phyloP scores from a whole-genome alignment of 2,329 filamentous ascomycete genomes.

The Fusarium siculi region DNA sequence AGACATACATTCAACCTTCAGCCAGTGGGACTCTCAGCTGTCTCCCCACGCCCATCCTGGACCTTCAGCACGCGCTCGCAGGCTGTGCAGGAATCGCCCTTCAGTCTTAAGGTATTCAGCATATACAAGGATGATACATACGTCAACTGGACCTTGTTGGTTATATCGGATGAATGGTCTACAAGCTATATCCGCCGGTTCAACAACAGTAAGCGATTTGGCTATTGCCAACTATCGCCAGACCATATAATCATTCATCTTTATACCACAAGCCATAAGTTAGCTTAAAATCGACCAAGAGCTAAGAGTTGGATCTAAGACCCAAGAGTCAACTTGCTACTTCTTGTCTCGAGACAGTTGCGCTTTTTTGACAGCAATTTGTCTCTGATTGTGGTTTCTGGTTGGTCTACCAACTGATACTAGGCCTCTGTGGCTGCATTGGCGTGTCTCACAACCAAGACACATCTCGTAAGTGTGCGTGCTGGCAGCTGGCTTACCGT shows the following conservation, averaged over 20 bases:
- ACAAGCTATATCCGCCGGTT: not conserved
- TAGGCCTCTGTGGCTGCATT: conserved; percentile 20
- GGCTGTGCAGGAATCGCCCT: conserved; percentile 7
- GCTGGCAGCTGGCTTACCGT: not conserved
- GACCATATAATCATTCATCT: not conserved
- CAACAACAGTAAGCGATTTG: not conserved
- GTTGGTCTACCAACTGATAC: not conserved
- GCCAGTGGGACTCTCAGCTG: conserved; percentile 16
- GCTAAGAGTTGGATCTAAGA: not conserved
- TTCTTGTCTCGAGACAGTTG: conserved; percentile 10
- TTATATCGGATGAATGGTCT: not conserved
- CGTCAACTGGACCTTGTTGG: not conserved
- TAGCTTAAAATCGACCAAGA: not conserved
- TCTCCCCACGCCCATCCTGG: conserved; percentile 18
- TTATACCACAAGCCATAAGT: not conserved
- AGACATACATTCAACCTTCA: conserved; percentile 21
- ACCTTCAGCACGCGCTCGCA: conserved; percentile 11
- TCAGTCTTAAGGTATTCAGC: not conserved
- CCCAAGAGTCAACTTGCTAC: not conserved
- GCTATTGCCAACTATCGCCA: not conserved
- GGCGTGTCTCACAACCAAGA: conserved; percentile 25
- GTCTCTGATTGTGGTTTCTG: conserved; percentile 4
- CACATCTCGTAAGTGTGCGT: conserved; percentile 18
- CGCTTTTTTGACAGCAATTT: conserved; percentile 25
- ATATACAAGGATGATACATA: not conserved